Conservation (phyloP, 148 eudicot species). For the Bassia scoparia region DNA sequence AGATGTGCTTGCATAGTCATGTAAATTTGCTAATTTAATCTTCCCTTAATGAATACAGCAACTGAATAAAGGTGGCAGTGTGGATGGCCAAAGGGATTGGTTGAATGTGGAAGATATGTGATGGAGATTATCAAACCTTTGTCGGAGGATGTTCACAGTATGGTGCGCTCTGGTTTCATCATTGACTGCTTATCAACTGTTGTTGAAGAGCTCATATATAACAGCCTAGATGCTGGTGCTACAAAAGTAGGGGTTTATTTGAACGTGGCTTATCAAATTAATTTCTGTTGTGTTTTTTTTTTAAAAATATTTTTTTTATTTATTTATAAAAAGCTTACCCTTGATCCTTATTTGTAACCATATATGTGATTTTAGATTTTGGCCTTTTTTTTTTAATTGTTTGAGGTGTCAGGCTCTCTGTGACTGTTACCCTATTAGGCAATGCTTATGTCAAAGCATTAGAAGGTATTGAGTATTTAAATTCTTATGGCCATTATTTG, state of each 20-base stretch:
- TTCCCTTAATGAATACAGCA: not conserved
- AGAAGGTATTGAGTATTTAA: not conserved
- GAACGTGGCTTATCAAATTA: not conserved
- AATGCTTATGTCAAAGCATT: not conserved
- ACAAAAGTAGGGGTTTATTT: conserved; percentile 46
- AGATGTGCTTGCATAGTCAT: too few relatives aligned
- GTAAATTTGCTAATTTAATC: not conserved
- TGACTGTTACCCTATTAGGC: not conserved
- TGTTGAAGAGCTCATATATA: conserved; percentile 89
- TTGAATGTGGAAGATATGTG: conserved; percentile 12
- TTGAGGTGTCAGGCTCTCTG: not conserved
- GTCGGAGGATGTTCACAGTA: conserved; percentile 56
- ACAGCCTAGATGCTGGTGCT: conserved; percentile 95
- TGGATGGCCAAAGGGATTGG: conserved; percentile 15
- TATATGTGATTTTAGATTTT: not conserved
- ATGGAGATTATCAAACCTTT: conserved; percentile 74
- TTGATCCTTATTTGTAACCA: not conserved
- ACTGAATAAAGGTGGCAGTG: conserved; percentile 4
- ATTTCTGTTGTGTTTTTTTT: not conserved
- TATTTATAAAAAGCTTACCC: not conserved
- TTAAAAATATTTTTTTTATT: too few relatives aligned
- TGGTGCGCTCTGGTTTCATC: conserved; percentile 77
- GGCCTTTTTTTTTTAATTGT: not conserved
- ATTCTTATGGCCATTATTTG: not conserved
- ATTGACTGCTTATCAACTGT: conserved; percentile 60